Conservation (phyloP, 164 flowering plant genomes). For the Nymphaea thermarum region DNA sequence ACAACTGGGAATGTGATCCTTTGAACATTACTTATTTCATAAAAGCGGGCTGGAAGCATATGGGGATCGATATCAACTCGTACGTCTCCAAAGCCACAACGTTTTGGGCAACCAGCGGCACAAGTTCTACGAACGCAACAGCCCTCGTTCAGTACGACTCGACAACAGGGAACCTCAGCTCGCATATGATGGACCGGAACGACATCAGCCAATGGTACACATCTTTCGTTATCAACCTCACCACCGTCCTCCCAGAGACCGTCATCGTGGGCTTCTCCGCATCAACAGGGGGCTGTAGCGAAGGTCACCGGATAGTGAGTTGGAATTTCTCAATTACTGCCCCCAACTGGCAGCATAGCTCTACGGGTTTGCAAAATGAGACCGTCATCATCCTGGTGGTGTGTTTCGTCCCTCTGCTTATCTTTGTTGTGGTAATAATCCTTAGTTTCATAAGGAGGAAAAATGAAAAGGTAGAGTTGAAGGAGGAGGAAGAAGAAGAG, state of each 20-base stretch:
- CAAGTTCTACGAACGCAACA: too few relatives aligned
- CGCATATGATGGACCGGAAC: slow-evolving; percentile 3
- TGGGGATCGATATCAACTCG: slow-evolving; percentile 33
- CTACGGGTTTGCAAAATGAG: too few relatives aligned
- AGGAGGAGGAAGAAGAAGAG: too few relatives aligned
- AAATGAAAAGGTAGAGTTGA: too few relatives aligned
- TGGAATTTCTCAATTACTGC: slow-evolving; percentile 10
- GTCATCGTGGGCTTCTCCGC: slow-evolving; percentile 20
- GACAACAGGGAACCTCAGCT: slow-evolving; percentile 10
- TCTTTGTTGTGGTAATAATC: too few relatives aligned
- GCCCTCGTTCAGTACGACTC: slow-evolving; percentile 19
- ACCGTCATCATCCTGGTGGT: too few relatives aligned
- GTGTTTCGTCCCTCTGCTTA: too few relatives aligned
- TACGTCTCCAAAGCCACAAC: slow-evolving; percentile 11
- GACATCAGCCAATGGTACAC: background rate
- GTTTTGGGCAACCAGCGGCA: slow-evolving; percentile 11
- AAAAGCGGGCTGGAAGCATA: slow-evolving; percentile 7
- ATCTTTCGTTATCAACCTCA: slow-evolving; percentile 12
- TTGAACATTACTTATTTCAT: slow-evolving; percentile 1
- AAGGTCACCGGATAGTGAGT: slow-evolving; percentile 12
- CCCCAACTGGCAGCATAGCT: too few relatives aligned
- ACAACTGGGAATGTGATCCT: background rate
- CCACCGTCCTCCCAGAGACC: slow-evolving; percentile 10
- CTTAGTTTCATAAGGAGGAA: too few relatives aligned
- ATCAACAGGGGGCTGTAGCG: slow-evolving; percentile 11